Base-by-base conservation (phyloP, 495 filamentous ascomycete genomes). In the Xylaria grammica region DNA sequence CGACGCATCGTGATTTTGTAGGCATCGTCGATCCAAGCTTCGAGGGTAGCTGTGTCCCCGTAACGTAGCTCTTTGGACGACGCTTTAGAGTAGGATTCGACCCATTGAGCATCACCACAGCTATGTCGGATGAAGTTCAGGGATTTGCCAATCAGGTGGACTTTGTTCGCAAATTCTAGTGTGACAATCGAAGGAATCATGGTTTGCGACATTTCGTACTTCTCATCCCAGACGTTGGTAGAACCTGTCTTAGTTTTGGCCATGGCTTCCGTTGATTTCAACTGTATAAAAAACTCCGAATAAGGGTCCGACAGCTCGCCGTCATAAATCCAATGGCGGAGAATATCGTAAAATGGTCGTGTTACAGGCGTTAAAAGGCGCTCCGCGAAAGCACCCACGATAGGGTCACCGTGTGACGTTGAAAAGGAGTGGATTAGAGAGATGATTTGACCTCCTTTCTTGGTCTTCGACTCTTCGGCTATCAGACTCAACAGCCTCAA, bases 1-100 rank as follows among this genome's bases (percentile, higher is more conserved):
- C 94, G 88, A 42, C 91, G 91, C 95, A 97, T 98, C 0, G 95
- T 98, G 6, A 92, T 93, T 73, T 95, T 96, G 79, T 99, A 97
- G 6, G 96, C 96, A 69, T 97, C 91, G 66, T 97, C 94, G 70
- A 99, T 98, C 68, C 91, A 97, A 2, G 87, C 86, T 69, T 97
- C 92, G 4, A 99, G 81, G 4, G 89, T 93, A 0, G 93, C 91
- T 3, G 94, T 98, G 76, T 98, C 94, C 48, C 95, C 95, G 75
- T 99, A 97, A 57, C 85, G 85, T 27, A 99, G 84, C 77, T 97
- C 93, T 76, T 93, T 96, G 6, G 93, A 97, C 1, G 93, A 90
- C 32, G 88, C 89, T 74, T 95, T 96, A n/a, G 92, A 97, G 78
- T 98, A 98, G 3, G 86, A 89, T 72, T 97, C 92, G 6, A 99